Conservation (phyloP, 1,284 basidiomycete genomes). For the Ceratobasidium sp. region DNA sequence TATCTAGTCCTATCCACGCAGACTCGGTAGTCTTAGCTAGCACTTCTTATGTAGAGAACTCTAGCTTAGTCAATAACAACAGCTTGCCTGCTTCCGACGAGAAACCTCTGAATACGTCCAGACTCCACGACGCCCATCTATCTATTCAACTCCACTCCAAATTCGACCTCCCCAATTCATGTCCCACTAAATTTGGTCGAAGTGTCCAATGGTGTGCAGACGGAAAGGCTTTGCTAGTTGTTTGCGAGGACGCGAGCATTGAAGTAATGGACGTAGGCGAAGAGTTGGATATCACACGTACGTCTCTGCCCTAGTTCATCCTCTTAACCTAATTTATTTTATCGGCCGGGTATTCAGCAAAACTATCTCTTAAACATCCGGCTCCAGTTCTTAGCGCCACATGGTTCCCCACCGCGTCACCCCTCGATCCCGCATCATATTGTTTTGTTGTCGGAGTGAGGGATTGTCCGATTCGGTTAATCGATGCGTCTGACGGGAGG, state of each 20-base stretch:
- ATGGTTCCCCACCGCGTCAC: slow-evolving; percentile 86
- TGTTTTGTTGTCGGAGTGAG: slow-evolving; percentile 86
- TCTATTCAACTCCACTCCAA: background rate
- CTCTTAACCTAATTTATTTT: no score
- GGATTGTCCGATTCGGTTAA: slow-evolving; percentile 83
- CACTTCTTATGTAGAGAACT: no score
- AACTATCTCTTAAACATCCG: slow-evolving; percentile 64
- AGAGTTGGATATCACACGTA: slow-evolving; percentile 34
- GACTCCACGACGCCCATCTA: background rate
- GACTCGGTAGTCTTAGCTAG: no score
- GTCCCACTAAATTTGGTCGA: slow-evolving; percentile 17
- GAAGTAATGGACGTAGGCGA: slow-evolving; percentile 61
- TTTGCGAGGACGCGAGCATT: slow-evolving; percentile 73
- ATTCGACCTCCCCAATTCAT: background rate
- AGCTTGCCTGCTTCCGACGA: no score
- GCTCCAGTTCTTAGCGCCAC: slow-evolving; percentile 79
- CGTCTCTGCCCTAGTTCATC: background rate
- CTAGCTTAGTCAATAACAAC: no score
- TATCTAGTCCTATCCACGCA: no score
- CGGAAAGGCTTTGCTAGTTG: slow-evolving; percentile 69
- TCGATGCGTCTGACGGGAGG: slow-evolving; percentile 82
- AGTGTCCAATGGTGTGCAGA: slow-evolving; percentile 68
- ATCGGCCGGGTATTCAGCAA: background rate
- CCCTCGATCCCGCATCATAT: slow-evolving; percentile 71
- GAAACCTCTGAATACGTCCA: background rate